Base-by-base conservation (phyloP, 805 yeast genomes). In the Zygoascus ofunaensis region DNA sequence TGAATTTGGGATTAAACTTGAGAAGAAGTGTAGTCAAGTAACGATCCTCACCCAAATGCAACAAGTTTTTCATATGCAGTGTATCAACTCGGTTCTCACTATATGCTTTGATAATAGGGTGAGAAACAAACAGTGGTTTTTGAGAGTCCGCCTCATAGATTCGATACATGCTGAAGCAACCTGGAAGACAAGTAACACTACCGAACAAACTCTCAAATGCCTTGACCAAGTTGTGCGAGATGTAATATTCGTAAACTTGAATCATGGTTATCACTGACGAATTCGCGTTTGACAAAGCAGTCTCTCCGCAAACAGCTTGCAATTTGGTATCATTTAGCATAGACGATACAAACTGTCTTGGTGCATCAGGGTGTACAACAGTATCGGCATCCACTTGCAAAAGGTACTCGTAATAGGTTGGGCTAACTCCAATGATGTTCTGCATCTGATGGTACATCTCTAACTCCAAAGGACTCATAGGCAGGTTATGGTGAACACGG, bases 371-470 rank as follows among this genome's bases (percentile, higher is more conserved):
- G 42, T 63, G 70, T 4, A 76, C 78, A 56, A 66, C 71, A 1
- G 82, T 76, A 59, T 77, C 82, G n/a, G 82, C 82, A 58, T 77
- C 82, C 20, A 76, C 80, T 68, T 76, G 78, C 55, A 77, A 57
- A 26, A 73, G 57, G 44, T 64, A 67, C 54, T 75, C 80, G 54
- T 77, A 77, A 50, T 69, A 68, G 39, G 74, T 76, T 2, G 81
- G 72, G 68, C 73, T 71, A 34, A 77, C 68, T 4, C 82, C 82
- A 23, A 79, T 76, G 26, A 74, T 67, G 48, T 74, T 65, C 68
- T 78, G 76, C 35, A 77, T 72, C 49, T 66, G 71, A 49, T 69
- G 72, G 54, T 77, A 70, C 47, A 77, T 61, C 52, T 74, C 79
- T 42, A 70, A 69, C 53, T 77, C 82, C 48, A 77, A 62, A 10